Evolutionary conservation across 2,329 filamentous ascomycete genomes (phyloP), one percentile per base, ranked within the genome.

Genomic region (Fusarium kyushuense): DNA sequence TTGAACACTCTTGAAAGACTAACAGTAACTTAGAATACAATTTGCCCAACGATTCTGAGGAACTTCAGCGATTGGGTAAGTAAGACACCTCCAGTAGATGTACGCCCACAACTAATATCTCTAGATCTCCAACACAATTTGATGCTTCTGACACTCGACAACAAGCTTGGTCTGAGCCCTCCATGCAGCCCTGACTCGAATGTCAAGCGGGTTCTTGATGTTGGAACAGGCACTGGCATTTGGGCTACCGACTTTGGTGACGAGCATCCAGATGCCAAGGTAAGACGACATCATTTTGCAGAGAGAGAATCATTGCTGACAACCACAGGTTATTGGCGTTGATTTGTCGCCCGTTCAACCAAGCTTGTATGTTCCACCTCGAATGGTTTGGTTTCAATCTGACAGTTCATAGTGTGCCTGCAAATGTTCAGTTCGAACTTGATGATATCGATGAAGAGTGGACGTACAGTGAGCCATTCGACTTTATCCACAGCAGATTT

Each of bases 361-460:
- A 3, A 16, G 5, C 42, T 66, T 66, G 63, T 66, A n/a, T 3
- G 16, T 30, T 2, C 2, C 3, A 1, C 1, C 3, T 4, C 1
- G 1, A 5, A 3, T 8, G 4, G n/a, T 3, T 5, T 13, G 4
- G 0, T 4, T 1, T 2, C 8, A 23, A 10, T 8, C 63, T 66
- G 5, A 66, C 19, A n/a, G 12, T 2, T 6, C 1, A 2, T 10
- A 66, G 63, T 5, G 29, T 66, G 4, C 62, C 63, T 9, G 32
- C 62, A 1, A 66, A 66, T 5, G 62, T 66, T 3, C 46, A 43
- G 1, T 66, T 66, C 16, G 32, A 48, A 12, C 41, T 66, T 13
- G 63, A 66, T 3, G 63, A 66, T 27, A 51, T 66, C 4, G 62
- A 66, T 3, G 55, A 66, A 29, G 61, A 65, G 6, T 66, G 63